Evolutionary conservation across 78 protist genomes (phyloP), one percentile per base, ranked within the genome.

Genomic region (Dictyostelium citrinum): DNA sequence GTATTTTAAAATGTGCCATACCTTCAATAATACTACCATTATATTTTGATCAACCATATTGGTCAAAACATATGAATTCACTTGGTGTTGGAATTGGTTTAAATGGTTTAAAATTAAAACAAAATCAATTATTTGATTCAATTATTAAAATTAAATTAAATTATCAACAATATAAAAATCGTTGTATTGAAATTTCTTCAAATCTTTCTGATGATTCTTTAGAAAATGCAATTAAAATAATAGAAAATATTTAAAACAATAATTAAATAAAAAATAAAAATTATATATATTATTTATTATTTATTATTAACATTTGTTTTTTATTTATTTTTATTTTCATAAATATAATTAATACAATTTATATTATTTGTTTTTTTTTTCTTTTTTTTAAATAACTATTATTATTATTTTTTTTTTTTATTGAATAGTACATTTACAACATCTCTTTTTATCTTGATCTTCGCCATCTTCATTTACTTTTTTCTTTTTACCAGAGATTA

Each of bases 361-460:
- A 64, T 64, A 27, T 64, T 64, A 64, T 64, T 64, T 64, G 29
- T n/a, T 27, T 64, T 64, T 3, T 64, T 64, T 27, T 27, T 1
- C 27, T 24, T 24, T 10, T n/a, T 24, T 61, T 24, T 24, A n/a
- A n/a, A n/a, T n/a, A n/a, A n/a, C n/a, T 60, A 1, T 60, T 60
- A n/a, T 60, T 60, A 1, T 27, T 67, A 11, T 7, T 67, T 29
- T 27, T 33, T 74, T 37, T 7, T 39, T 74, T 86, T 77, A 77
- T 86, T 86, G 92, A n/a, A 86, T 86, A 5, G 78, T 61, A 86
- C 92, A 86, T 71, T 71, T 75, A 86, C 91, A 77, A 77, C 92
- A 86, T 76, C 92, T 76, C 68, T 58, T 61, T 11, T 85, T 37
- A 35, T 61, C 58, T 24, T n/a, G 67, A 43, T 41, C 84, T 9